Evolutionary conservation across 129 eudicot species (phyloP), one percentile per base, ranked within the genome.

Genomic region (Smallanthus sonchifolius): DNA sequence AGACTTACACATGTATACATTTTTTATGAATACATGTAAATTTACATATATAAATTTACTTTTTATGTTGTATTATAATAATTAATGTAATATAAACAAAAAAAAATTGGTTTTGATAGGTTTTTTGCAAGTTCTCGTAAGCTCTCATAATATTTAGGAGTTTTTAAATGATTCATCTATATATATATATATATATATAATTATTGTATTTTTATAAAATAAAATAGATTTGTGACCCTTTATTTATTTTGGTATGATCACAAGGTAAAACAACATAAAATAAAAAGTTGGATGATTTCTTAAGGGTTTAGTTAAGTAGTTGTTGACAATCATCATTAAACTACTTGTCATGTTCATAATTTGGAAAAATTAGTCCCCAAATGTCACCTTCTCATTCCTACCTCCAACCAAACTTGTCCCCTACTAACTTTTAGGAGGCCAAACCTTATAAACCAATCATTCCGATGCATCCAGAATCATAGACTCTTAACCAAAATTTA

Each of bases 241-340:
- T 38, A 32, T 4, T 63, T 63, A 48, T 2, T 75, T 7, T 24
- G 70, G 36, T 52, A 45, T 74, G 49, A 64, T 63, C 47, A 75
- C 43, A n/a, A n/a, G n/a, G n/a, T n/a, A 48, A 48, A 36, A 51
- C 37, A 48, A 49, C 37, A 5, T 20, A 10, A 57, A 20, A 57
- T 7, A 20, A 36, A 37, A 49, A 65, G 61, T 72, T 43, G 45
- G 78, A 70, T 79, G 66, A 79, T 79, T 64, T 49, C 45, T 71
- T 72, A 63, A 64, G 59, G 71, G 72, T 71, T 72, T 79, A 75
- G 75, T 80, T 74, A 67, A 60, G 76, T 64, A 68, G 75, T 74
- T 75, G 80, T 75, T 80, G 80, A 75, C 17, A 63, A 75, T 80
- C 65, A 75, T 69, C 77, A 80, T 68, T 73, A 59, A 79, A 68